Percentiles rank a stretch among this genome's conserved stretches.
phyloP scores from a whole-genome alignment of 1,284 basidiomycete species.

The Stereum hirsutum region DNA sequence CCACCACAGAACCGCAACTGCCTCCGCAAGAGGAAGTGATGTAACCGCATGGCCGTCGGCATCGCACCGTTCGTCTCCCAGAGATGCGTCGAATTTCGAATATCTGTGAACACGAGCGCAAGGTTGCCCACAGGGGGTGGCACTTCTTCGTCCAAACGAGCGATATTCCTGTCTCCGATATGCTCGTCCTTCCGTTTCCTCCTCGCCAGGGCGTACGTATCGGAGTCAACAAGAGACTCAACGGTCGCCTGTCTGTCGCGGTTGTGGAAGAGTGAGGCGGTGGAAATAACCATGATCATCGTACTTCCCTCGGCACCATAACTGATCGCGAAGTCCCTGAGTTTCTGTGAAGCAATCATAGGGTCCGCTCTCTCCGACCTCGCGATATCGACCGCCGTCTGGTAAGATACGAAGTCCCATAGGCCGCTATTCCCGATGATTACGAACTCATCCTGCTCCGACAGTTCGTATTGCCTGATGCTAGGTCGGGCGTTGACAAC shows the following conservation, averaged over 20 bases:
- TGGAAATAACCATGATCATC: conserved; percentile 96
- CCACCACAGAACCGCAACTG: conserved; percentile 89
- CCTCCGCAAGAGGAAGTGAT: conserved; percentile 84
- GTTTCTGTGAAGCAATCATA: conserved; percentile 95
- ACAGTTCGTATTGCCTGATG: conserved; percentile 62
- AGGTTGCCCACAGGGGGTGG: conserved; percentile 84
- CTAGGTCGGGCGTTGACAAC: conserved; percentile 88
- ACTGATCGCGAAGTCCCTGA: conserved; percentile 94
- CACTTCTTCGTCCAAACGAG: conserved; percentile 76
- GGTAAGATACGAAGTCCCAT: conserved; percentile 93
- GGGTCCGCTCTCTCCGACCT: conserved; percentile 80
- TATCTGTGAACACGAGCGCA: conserved; percentile 97
- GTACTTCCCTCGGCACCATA: conserved; percentile 92
- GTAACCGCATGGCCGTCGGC: conserved; percentile 89
- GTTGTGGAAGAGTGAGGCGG: conserved; percentile 67
- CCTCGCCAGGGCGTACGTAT: conserved; percentile 24
- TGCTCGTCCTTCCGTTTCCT: conserved; percentile 28
- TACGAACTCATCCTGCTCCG: conserved; percentile 91
- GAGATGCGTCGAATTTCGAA: conserved; percentile 92
- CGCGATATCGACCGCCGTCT: conserved; percentile 96
- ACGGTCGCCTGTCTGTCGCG: conserved; percentile 35
- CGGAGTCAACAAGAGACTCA: conserved; percentile 34
- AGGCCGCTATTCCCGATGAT: conserved; percentile 91
- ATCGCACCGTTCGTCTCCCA: conserved; percentile 98
- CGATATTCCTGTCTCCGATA: conserved; percentile 42